phyloP scores from a whole-genome alignment of 768 basidiomycete genomes.

The Suillus bovinus region DNA sequence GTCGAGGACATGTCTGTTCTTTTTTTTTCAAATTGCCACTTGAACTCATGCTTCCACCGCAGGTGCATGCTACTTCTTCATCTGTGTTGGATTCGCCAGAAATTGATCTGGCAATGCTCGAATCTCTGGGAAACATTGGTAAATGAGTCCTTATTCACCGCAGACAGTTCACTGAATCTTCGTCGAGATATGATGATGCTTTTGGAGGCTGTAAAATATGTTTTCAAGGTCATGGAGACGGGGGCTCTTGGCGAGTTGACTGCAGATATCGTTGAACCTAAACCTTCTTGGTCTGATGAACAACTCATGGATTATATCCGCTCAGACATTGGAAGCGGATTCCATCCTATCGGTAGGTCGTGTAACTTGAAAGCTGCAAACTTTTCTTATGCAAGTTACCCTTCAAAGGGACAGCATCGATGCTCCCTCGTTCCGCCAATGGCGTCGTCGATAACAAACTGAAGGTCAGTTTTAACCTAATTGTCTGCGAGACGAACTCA shows the following conservation, averaged over 20 bases:
- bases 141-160: neutral
- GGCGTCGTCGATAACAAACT: constrained; percentile 17
- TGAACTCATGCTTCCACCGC: neutral
- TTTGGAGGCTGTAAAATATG: constrained; percentile 15
- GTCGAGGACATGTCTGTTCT: constrained; percentile 15
- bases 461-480: constrained; percentile 10
- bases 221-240: constrained; percentile 17
- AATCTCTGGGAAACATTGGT: constrained; percentile 16
- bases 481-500: neutral
- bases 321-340: constrained; percentile 7
- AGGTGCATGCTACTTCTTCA: constrained; percentile 18
- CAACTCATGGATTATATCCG: constrained; percentile 17
- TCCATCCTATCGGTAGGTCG: constrained; percentile 15
- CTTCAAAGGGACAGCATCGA: constrained; percentile 18
- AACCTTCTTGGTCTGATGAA: constrained; percentile 18
- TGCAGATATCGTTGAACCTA: constrained; percentile 16
- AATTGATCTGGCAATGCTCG: constrained; percentile 17
- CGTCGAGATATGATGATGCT: constrained; percentile 18
- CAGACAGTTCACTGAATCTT: neutral
- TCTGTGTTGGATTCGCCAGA: constrained; percentile 19
- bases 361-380: neutral
- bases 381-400: neutral
- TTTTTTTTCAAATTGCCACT: neutral
- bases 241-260: constrained; percentile 16
- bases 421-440: constrained; percentile 20